phyloP scores from a whole-genome alignment of 805 yeast species.

The Starmerella apicola region DNA sequence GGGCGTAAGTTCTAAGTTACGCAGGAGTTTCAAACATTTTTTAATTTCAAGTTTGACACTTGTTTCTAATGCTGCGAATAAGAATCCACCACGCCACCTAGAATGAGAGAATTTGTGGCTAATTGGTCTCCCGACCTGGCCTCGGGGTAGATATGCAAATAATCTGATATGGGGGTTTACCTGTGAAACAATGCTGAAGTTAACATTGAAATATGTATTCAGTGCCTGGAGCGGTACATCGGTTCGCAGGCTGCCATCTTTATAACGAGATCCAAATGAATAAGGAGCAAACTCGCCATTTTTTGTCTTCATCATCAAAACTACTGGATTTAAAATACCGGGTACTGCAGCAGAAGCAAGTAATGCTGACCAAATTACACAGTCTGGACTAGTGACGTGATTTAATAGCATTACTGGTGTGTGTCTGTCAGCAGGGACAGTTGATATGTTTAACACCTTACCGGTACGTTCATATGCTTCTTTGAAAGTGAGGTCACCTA shows the following conservation, averaged over 20 bases:
- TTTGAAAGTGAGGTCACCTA: constrained; percentile 57
- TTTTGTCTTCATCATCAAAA: constrained; percentile 53
- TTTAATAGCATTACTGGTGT: constrained; percentile 71
- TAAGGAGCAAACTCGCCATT: constrained; percentile 43
- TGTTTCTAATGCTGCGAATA: constrained; percentile 60
- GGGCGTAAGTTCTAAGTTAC: constrained; percentile 55
- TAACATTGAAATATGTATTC: constrained; percentile 63
- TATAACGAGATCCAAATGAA: constrained; percentile 62
- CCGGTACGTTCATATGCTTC: constrained; percentile 64
- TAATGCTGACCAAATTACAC: constrained; percentile 69
- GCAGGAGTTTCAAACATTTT: constrained; percentile 63
- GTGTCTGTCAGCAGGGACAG: constrained; percentile 72
- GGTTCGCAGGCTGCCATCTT: constrained; percentile 67
- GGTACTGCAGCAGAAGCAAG: constrained; percentile 77
- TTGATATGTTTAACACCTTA: constrained; percentile 54
- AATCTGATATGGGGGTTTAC: constrained; percentile 72
- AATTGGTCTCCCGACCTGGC: constrained; percentile 71
- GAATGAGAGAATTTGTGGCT: constrained; percentile 39
- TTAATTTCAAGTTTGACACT: constrained; percentile 57
- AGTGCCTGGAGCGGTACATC: constrained; percentile 66
- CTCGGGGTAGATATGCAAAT: constrained; percentile 66
- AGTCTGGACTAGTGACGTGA: constrained; percentile 63
- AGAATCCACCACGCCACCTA: constrained; percentile 63
- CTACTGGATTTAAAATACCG: constrained; percentile 68
- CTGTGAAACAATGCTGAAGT: constrained; percentile 65